Percentiles rank a stretch among this genome's conserved stretches.
phyloP scores from a whole-genome alignment of 305 asterid species.

The Solanum hybrid region DNA sequence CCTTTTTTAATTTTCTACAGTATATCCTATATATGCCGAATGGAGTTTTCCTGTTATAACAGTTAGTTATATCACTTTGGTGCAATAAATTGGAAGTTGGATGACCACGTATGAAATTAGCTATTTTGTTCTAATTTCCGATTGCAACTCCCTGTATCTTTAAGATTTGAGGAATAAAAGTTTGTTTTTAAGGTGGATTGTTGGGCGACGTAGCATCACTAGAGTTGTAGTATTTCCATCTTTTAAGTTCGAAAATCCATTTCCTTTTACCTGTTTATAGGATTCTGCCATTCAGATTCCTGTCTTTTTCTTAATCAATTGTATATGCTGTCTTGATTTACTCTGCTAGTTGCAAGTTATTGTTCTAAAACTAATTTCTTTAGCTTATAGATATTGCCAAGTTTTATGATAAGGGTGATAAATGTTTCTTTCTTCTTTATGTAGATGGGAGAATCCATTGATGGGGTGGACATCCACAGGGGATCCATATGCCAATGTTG shows the following conservation, averaged over 20 bases:
- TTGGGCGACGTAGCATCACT: not conserved
- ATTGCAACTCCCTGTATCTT: not conserved
- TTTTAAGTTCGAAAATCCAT: not conserved
- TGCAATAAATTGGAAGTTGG: not conserved
- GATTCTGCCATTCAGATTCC: not conserved
- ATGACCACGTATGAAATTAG: not conserved
- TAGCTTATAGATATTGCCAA: not conserved
- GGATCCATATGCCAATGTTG: constrained; percentile 96
- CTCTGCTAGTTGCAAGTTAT: not conserved
- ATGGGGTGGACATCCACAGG: constrained; percentile 99
- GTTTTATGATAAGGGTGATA: not conserved
- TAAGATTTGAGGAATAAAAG: not conserved
- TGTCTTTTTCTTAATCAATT: not conserved
- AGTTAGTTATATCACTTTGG: not conserved
- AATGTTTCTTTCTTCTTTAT: constrained; percentile 3
- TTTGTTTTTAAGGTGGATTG: not conserved
- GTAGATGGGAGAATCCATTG: constrained; percentile 98
- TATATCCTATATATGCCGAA: not conserved
- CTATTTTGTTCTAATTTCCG: not conserved
- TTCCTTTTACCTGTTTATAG: not conserved
- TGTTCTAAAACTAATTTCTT: not conserved
- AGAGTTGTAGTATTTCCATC: not conserved
- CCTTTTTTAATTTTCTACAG: not conserved
- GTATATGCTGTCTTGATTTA: not conserved
- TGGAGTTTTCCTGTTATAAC: not conserved